These are phyloP conservation scores for Thielaviopsis cerberus DNA, from an alignment of 2,329 filamentous ascomycete species.

Conservation along the genomic window DNA sequence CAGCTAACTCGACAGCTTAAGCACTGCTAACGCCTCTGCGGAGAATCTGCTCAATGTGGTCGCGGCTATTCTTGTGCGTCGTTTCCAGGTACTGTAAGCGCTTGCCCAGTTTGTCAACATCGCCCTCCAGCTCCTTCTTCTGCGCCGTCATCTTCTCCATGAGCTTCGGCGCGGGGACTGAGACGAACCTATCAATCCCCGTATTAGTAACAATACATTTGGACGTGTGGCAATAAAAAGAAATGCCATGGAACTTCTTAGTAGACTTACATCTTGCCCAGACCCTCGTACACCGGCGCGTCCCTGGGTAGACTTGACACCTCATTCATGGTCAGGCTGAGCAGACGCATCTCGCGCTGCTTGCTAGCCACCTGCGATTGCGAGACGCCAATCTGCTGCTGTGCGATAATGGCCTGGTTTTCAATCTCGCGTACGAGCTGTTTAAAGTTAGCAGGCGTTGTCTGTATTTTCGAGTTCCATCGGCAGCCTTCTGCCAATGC, in stretches of 20 bases:
- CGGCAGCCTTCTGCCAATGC: neutral
- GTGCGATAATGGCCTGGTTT: constrained; percentile 66
- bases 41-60: constrained; percentile 80
- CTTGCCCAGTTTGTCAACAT: constrained; percentile 69
- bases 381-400: constrained; percentile 80
- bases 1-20: neutral
- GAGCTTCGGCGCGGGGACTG: constrained; percentile 52
- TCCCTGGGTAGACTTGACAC: constrained; percentile 55
- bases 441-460: constrained; percentile 8
- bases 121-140: constrained; percentile 53
- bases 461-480: neutral
- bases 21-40: constrained; percentile 19
- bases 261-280: constrained; percentile 74
- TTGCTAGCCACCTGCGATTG: constrained; percentile 70
- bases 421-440: constrained; percentile 89
- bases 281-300: constrained; percentile 78
- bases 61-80: constrained; percentile 81
- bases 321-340: constrained; percentile 73
- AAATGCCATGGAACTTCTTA: constrained; percentile 6
- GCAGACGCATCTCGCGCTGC: constrained; percentile 72
- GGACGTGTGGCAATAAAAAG: constrained; percentile 5
- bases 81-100: constrained; percentile 85
- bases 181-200: constrained; percentile 54
- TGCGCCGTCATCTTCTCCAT: constrained; percentile 60
- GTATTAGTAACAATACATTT: neutral